These are phyloP conservation scores for Chrysoporthe puriensis DNA, from an alignment of 2,329 filamentous ascomycete genomes.

Conservation along the genomic window DNA sequence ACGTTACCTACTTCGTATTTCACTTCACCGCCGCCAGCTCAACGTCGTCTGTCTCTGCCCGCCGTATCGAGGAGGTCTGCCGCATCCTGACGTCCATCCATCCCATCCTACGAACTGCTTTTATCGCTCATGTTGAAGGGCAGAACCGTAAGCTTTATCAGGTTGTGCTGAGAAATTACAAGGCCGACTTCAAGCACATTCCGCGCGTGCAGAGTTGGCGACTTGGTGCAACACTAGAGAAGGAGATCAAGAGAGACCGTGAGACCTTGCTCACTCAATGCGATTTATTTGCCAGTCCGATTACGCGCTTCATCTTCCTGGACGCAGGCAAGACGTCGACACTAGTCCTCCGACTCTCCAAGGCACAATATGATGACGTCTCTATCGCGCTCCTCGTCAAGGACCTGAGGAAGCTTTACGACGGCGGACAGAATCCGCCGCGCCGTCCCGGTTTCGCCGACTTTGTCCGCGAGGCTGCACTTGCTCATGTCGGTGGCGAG, in stretches of 20 bases:
- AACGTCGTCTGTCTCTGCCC: slow-evolving; percentile 25
- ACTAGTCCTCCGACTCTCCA: slow-evolving; percentile 52
- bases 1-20: slow-evolving; percentile 53
- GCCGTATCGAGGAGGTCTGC: slow-evolving; percentile 49
- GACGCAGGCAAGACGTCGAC: slow-evolving; percentile 52
- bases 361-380: slow-evolving; percentile 53
- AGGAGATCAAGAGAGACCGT: slow-evolving; percentile 50
- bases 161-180: slow-evolving; percentile 48
- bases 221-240: slow-evolving; percentile 44
- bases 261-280: slow-evolving; percentile 29
- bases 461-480: slow-evolving; percentile 47
- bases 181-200: slow-evolving; percentile 49
- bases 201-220: slow-evolving; percentile 44
- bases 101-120: slow-evolving; percentile 58
- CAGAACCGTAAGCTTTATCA: slow-evolving; percentile 51
- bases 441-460: slow-evolving; percentile 51
- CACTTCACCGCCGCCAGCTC: slow-evolving; percentile 44
- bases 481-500: slow-evolving; percentile 40
- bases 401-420: slow-evolving; percentile 53
- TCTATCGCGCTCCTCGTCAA: slow-evolving; percentile 51
- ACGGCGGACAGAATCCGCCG: slow-evolving; percentile 38
- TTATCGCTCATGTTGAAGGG: slow-evolving; percentile 44
- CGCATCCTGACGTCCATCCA: slow-evolving; percentile 49
- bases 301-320: slow-evolving; percentile 55
- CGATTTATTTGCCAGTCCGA: slow-evolving; percentile 47